Conservation (phyloP, 495 filamentous ascomycete genomes). For the Aspergillus hancockii region DNA sequence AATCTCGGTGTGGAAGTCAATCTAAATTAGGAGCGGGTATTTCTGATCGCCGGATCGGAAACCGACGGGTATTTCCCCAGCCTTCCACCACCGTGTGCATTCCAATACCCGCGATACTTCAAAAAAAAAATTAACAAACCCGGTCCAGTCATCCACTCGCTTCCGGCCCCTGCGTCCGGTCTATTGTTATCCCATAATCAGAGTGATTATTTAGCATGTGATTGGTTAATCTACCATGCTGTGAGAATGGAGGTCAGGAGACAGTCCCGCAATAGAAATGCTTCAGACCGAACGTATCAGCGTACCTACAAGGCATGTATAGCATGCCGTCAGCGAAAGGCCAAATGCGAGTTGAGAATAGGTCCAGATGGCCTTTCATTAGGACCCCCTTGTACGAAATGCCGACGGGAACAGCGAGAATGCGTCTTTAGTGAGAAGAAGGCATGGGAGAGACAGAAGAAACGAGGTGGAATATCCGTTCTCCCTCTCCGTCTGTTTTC, state of each 20-base stretch:
- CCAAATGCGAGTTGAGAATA: conserved; percentile 47
- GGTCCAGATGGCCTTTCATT: conserved; percentile 77
- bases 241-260: conserved; percentile 42
- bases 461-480: conserved; percentile 29
- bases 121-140: conserved; percentile 15
- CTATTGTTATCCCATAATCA: background rate
- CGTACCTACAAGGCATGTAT: conserved; percentile 53
- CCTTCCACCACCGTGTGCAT: background rate
- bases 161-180: background rate
- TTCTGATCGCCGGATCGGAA: conserved; percentile 17
- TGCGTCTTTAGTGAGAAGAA: conserved; percentile 89
- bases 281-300: conserved; percentile 42
- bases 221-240: conserved; percentile 23
- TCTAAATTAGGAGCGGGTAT: conserved; percentile 12
- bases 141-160: conserved; percentile 7
- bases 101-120: conserved; percentile 10
- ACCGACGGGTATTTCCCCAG: conserved; percentile 23
- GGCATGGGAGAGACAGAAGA: conserved; percentile 46
- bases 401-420: conserved; percentile 84
- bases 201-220: conserved; percentile 10
- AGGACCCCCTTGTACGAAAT: conserved; percentile 90
- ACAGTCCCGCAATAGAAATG: conserved; percentile 27
- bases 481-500: background rate
- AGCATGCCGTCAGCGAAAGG: conserved; percentile 49
- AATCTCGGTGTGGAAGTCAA: background rate